phyloP scores from a whole-genome alignment of 2,329 filamentous ascomycete genomes.

The Ascochyta clinopodiicola region DNA sequence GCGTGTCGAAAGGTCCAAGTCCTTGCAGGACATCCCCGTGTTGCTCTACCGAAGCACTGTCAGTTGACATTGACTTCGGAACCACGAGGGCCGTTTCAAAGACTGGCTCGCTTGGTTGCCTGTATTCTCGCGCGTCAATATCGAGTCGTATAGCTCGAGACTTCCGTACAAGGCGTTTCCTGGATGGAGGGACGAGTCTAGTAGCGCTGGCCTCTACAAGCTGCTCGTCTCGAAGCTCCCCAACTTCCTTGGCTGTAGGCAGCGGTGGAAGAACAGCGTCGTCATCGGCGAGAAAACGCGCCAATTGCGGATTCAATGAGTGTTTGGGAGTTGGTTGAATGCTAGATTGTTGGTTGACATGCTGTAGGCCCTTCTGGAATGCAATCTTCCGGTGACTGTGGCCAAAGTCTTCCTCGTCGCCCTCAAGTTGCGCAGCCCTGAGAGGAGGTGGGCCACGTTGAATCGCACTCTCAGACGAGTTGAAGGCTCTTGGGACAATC shows the following conservation, averaged over 20 bases:
- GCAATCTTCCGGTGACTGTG: constrained; percentile 44
- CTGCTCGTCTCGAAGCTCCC: constrained; percentile 9
- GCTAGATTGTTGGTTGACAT: constrained; percentile 37
- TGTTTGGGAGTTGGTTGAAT: constrained; percentile 15
- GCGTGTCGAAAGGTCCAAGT: constrained; percentile 56
- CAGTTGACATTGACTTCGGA: not conserved
- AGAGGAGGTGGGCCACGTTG: constrained; percentile 20
- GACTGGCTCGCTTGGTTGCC: constrained; percentile 52
- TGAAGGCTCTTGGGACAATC: not conserved
- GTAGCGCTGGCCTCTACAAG: not conserved
- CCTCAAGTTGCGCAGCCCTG: constrained; percentile 53
- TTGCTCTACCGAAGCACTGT: not conserved
- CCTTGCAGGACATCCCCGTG: constrained; percentile 44
- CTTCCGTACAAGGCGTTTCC: constrained; percentile 45
- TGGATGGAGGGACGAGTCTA: constrained; percentile 6
- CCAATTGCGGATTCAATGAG: constrained; percentile 38
- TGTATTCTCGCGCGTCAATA: constrained; percentile 53
- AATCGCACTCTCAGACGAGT: not conserved
- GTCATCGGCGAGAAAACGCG: constrained; percentile 43
- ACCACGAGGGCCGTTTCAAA: constrained; percentile 9
- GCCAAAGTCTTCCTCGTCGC: constrained; percentile 49
- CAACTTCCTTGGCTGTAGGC: constrained; percentile 26
- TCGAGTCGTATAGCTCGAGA: constrained; percentile 55
- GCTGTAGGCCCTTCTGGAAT: constrained; percentile 45
- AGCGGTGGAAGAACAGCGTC: constrained; percentile 29